phyloP scores from a whole-genome alignment of 164 flowering plant genomes.

The Macadamia tetraphylla region DNA sequence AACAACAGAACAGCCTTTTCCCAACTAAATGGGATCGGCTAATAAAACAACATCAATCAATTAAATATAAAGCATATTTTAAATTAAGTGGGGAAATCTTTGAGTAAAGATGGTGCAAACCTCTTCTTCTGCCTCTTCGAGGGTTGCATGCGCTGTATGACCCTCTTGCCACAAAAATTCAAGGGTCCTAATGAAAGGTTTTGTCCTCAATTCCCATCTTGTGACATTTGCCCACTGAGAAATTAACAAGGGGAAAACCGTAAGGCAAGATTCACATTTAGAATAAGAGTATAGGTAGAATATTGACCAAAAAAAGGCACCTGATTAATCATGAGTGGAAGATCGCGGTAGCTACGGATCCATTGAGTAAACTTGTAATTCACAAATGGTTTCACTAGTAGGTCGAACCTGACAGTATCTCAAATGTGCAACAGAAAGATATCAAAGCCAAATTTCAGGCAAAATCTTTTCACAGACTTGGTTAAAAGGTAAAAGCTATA shows the following conservation, averaged over 20 bases:
- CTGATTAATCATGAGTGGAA: slow-evolving; percentile 97
- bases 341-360: slow-evolving; percentile 97
- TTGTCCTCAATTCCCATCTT: too few relatives aligned
- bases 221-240: too few relatives aligned
- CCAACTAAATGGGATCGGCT: too few relatives aligned
- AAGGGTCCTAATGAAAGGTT: too few relatives aligned
- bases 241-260: too few relatives aligned
- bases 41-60: slow-evolving; percentile 22
- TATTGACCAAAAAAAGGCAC: too few relatives aligned
- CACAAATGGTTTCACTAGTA: slow-evolving; percentile 99
- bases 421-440: slow-evolving; percentile 46
- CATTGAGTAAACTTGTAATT: slow-evolving; percentile 99
- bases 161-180: too few relatives aligned
- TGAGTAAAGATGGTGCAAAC: slow-evolving; percentile 25
- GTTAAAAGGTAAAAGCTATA: neutral
- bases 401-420: slow-evolving; percentile 97
- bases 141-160: slow-evolving; percentile 90
- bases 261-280: too few relatives aligned
- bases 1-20: too few relatives aligned
- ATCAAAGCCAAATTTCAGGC: slow-evolving; percentile 58
- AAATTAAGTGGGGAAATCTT: neutral
- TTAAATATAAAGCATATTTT: slow-evolving; percentile 4
- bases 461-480: slow-evolving; percentile 4
- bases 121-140: slow-evolving; percentile 96
- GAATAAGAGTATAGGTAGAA: too few relatives aligned